Base-by-base conservation (phyloP, 2,329 filamentous ascomycete species). In the Dryadomyces quercus-mongolicae region DNA sequence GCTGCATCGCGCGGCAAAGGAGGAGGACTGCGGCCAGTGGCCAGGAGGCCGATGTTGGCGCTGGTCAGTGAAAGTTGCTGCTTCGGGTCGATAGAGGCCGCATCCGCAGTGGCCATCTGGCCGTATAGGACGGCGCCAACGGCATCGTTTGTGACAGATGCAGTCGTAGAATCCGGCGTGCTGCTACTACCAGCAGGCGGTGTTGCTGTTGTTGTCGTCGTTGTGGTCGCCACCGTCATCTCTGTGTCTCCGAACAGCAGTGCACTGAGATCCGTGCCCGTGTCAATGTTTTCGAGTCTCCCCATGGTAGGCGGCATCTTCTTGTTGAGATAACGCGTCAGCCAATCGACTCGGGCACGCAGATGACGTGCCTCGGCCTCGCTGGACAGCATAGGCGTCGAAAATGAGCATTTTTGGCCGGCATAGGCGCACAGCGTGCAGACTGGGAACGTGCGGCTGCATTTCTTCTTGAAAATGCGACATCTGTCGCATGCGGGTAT, bases 391-490 rank as follows among this genome's bases (percentile, higher is more conserved):
- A 16, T 40, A 4, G 36, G 36, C 6, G 36, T 16, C 15, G 36
- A 40, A 40, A 62, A 68, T 48, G 64, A 71, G 60, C 71, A 74
- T 34, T 64, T 63, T 45, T 69, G 64, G 25, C 68, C 70, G 5
- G 70, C 68, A 34, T 61, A 64, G 50, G 65, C 64, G 56, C 71
- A 74, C 1, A 71, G 63, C 3, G 65, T 62, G 59, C 71, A 74
- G 16, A 63, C 62, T n/a, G 67, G 71, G 57, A 68, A 67, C 1
- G 70, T 73, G 43, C 69, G 65, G 47, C 68, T 72, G 60, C 71
- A 74, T 56, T 69, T 71, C 63, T 74, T 74, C 63, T 74, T 74
- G 49, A 54, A 58, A 12, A 49, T 45, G 6, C 54, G 56, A 34
- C 56, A 58, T 18, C 52, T 51, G 40, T 58, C 54, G 49, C 56